These are phyloP conservation scores for Alternaria alternata DNA, from an alignment of 2,329 filamentous ascomycete species.

Conservation along the genomic window DNA sequence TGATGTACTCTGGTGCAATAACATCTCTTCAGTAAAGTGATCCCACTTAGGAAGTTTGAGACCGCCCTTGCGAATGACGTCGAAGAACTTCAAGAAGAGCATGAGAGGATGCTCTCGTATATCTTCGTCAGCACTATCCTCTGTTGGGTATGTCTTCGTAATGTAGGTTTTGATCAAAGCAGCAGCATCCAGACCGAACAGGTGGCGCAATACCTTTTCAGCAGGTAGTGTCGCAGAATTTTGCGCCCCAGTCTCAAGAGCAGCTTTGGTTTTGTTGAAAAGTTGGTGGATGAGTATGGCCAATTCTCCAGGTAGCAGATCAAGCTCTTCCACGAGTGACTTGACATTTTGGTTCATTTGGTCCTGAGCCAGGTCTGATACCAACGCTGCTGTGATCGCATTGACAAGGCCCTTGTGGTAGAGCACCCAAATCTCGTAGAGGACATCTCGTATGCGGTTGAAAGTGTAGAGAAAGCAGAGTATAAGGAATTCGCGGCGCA, in stretches of 20 bases:
- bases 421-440: constrained; percentile 19
- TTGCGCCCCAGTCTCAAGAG: neutral
- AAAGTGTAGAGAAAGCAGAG: constrained; percentile 30
- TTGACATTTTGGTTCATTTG: constrained; percentile 21
- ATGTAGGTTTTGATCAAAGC: neutral
- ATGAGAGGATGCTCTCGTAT: constrained; percentile 3
- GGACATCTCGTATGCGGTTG: constrained; percentile 16
- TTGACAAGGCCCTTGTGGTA: constrained; percentile 15
- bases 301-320: neutral
- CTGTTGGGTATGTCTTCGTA: neutral
- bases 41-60: constrained; percentile 18
- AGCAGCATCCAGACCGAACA: constrained; percentile 19
- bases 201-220: constrained; percentile 1
- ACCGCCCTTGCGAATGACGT: constrained; percentile 9
- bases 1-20: constrained; percentile 1
- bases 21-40: constrained; percentile 20
- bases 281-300: constrained; percentile 10
- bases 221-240: neutral
- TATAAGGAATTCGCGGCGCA: constrained; percentile 23
- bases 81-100: constrained; percentile 22
- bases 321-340: constrained; percentile 17
- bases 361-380: constrained; percentile 25
- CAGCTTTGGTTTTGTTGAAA: neutral
- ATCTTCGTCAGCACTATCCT: neutral
- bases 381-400: constrained; percentile 20